These are phyloP conservation scores for Crotalaria pallida DNA, from an alignment of 306 rosid species.

Conservation along the genomic window DNA sequence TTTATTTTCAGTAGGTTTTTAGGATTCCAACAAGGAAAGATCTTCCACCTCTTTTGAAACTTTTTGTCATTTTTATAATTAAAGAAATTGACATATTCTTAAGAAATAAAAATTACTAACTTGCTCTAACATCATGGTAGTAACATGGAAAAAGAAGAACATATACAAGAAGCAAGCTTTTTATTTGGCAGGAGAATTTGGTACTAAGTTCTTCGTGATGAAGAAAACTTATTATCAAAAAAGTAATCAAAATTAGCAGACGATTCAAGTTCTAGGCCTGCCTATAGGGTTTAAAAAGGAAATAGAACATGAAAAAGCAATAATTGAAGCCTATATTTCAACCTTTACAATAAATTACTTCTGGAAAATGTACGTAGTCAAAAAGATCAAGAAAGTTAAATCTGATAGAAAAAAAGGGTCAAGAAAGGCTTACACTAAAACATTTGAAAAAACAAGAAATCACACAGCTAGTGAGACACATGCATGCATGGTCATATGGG, in stretches of 20 bases:
- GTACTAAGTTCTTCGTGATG: constrained; percentile 20
- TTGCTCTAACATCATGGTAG: not conserved
- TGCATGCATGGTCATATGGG: not conserved
- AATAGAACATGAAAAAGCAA: not conserved
- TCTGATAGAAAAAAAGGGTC: not conserved
- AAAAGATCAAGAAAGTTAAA: not conserved
- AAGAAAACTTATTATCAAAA: constrained; percentile 31
- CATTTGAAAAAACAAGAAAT: not conserved
- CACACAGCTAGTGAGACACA: not conserved
- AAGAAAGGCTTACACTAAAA: not conserved
- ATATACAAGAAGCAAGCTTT: not conserved
- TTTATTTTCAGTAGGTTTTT: too few species aligned
- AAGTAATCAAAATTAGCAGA: not conserved
- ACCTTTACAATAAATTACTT: not conserved
- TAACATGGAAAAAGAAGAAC: not conserved
- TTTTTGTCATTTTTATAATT: too few species aligned
- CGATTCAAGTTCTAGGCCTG: not conserved
- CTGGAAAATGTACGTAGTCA: not conserved
- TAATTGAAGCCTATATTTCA: not conserved
- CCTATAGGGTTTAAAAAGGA: not conserved
- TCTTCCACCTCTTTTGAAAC: too few species aligned
- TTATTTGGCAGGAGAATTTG: not conserved
- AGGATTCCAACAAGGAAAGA: too few species aligned
- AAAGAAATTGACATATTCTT: too few species aligned
- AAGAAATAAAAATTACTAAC: not conserved